Conservation (phyloP, 208 protist species). For the Wallacemonas sp. region DNA sequence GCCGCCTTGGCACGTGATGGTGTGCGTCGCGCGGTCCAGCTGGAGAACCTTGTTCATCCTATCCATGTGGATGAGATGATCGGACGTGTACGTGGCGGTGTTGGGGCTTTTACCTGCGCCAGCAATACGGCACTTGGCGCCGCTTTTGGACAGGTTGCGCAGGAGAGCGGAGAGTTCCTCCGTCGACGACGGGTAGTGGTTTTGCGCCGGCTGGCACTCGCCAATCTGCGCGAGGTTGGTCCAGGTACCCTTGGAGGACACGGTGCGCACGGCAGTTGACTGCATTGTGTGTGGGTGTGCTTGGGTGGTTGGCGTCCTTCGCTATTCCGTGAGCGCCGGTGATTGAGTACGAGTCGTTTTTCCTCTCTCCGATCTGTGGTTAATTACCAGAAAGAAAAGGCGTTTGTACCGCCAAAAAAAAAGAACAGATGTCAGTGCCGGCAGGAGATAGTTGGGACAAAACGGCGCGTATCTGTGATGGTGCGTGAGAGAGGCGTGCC, state of each 20-base stretch:
- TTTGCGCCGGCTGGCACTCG: conserved; percentile 29
- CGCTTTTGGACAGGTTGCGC: conserved; percentile 13
- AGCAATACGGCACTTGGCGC: conserved; percentile 49
- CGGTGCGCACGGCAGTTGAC: not conserved
- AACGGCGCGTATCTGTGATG: too few species aligned
- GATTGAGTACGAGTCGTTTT: not conserved
- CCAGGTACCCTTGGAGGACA: conserved; percentile 21
- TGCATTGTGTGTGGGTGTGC: not conserved
- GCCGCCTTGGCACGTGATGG: conserved; percentile 54
- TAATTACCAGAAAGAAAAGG: too few species aligned
- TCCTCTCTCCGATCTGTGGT: too few species aligned
- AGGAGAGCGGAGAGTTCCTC: conserved; percentile 29
- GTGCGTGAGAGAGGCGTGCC: too few species aligned
- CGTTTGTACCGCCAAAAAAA: too few species aligned
- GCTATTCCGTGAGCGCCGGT: not conserved
- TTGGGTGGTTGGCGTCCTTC: not conserved
- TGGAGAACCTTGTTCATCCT: conserved; percentile 43
- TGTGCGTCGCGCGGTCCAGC: conserved; percentile 30
- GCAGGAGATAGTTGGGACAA: too few species aligned
- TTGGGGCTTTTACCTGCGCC: conserved; percentile 65
- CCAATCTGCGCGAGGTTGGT: conserved; percentile 66
- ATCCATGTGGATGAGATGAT: conserved; percentile 54
- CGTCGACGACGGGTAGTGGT: conserved; percentile 41
- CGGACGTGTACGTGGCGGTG: conserved; percentile 48
- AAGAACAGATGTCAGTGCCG: too few species aligned